Percentiles rank a stretch among this genome's conserved stretches.
phyloP scores from a whole-genome alignment of 2,329 filamentous ascomycete species.

The Sporothrix globosa region DNA sequence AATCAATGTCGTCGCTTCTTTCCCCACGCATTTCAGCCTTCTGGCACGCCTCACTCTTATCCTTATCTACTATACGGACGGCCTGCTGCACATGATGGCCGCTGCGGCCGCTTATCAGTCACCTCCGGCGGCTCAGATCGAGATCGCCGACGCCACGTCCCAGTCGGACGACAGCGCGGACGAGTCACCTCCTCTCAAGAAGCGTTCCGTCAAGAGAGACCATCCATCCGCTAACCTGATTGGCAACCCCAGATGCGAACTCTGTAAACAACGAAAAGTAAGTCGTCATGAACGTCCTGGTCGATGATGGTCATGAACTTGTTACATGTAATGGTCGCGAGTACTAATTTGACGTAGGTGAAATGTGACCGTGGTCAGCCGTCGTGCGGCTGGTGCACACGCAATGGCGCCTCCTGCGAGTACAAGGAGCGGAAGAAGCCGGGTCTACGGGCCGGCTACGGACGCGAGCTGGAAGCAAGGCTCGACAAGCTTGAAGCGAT shows the following conservation, averaged over 20 bases:
- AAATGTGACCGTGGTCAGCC: conserved; percentile 78
- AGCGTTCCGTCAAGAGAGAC: conserved; percentile 9
- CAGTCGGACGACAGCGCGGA: conserved; percentile 32
- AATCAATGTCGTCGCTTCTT: conserved; percentile 20
- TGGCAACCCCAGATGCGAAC: conserved; percentile 62
- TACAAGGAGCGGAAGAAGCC: conserved; percentile 72
- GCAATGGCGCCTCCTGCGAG: conserved; percentile 65
- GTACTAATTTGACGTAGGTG: conserved; percentile 50
- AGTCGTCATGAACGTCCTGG: conserved; percentile 32
- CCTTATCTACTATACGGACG: not conserved
- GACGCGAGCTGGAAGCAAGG: conserved; percentile 72
- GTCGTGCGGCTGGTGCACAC: conserved; percentile 68
- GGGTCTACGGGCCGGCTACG: conserved; percentile 68
- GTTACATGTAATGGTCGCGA: not conserved
- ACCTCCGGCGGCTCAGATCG: not conserved
- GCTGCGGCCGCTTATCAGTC: conserved; percentile 12
- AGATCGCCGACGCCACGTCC: conserved; percentile 23
- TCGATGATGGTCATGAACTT: not conserved
- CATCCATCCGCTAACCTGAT: conserved; percentile 19
- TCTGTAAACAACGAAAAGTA: conserved; percentile 82
- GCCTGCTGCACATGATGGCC: conserved; percentile 16
- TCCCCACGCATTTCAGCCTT: conserved; percentile 23
- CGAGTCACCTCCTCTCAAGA: conserved; percentile 21
- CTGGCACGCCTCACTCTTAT: conserved; percentile 1
- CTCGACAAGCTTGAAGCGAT: conserved; percentile 71